A percentile compares a stretch with the other conserved stretches of the same genome.
Conservation (phyloP, 1,284 basidiomycete genomes). For the Cryptococcus maquisensis region DNA sequence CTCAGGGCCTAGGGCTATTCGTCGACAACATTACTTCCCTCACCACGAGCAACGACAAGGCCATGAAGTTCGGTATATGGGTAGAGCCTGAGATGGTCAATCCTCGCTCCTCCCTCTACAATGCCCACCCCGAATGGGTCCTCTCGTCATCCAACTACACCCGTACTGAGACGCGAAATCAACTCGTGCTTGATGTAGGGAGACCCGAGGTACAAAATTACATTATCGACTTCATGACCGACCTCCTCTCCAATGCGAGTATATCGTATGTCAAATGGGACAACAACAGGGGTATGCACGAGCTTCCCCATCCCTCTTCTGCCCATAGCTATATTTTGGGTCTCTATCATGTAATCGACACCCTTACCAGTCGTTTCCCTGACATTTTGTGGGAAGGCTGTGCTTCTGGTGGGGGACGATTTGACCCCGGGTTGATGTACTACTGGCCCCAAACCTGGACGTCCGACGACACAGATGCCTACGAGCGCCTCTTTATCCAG, state of each 20-base stretch:
- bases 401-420: conserved; percentile 34
- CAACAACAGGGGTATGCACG: conserved; percentile 37
- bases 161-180: conserved; percentile 12
- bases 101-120: conserved; percentile 27
- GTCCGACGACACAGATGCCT: conserved; percentile 35
- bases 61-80: conserved; percentile 35
- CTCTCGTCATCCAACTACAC: conserved; percentile 16
- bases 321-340: conserved; percentile 34
- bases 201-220: conserved; percentile 28
- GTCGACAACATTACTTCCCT: conserved; percentile 5
- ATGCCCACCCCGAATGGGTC: conserved; percentile 28
- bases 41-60: conserved; percentile 4
- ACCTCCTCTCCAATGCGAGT: conserved; percentile 19
- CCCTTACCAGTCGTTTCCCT: conserved; percentile 26
- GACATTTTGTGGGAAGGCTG: conserved; percentile 36
- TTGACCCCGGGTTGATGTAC: conserved; percentile 31
- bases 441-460: conserved; percentile 36
- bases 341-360: conserved; percentile 30
- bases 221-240: conserved; percentile 22
- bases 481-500: conserved; percentile 33
- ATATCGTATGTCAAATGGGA: conserved; percentile 40
- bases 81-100: conserved; percentile 44
- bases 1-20: conserved; percentile 21
- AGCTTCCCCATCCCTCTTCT: conserved; percentile 22
- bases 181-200: no score